Base-by-base conservation (phyloP, 768 basidiomycete genomes). In the Xerocomellus intermedius region DNA sequence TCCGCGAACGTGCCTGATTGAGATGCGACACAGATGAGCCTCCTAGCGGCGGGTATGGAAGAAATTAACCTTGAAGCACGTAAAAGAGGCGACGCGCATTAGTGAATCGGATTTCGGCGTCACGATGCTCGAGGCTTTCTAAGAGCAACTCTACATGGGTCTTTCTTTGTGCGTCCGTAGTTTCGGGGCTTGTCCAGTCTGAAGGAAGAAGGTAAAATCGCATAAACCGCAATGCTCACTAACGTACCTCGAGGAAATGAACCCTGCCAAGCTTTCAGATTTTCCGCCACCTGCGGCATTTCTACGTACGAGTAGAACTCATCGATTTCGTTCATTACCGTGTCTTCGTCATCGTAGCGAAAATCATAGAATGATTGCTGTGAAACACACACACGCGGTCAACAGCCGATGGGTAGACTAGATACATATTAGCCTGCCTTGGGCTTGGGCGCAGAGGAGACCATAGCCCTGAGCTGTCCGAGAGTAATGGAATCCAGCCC, bases 281-380 rank as follows among this genome's bases (percentile, higher is more conserved):
- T 92, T 76, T 92, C 90, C 3, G 83, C 84, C 21, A 94, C 87
- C 68, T 94, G 91, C 0, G 89, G 83, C 83, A 94, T 91, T 76
- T 98, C 96, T 57, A 93, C 86, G 73, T 97, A 99, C 21, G 93
- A 92, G 72, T 96, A 98, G 74, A 98, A 98, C 73, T 99, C 97
- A 55, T 98, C 91, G 37, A 99, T 86, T 70, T 99, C 97, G 64
- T 90, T 89, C 81, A 96, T 87, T 19, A 98, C 85, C 5, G 91
- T 94, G 72, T 97, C 93, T 66, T 96, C 94, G 70, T 98, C 95
- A 62, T 96, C 91, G 69, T 98, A 98, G 57, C 89, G 84, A 73
- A 89, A 97, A 76, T 94, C 92, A 71, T 90, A 97, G 63, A 82
- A 83, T 9, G 84, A 85, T 84, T 90, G 89, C 91, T 93, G 73